Evolutionary conservation across 441 rosid species (phyloP).

Genomic region (Melastoma candidum): DNA sequence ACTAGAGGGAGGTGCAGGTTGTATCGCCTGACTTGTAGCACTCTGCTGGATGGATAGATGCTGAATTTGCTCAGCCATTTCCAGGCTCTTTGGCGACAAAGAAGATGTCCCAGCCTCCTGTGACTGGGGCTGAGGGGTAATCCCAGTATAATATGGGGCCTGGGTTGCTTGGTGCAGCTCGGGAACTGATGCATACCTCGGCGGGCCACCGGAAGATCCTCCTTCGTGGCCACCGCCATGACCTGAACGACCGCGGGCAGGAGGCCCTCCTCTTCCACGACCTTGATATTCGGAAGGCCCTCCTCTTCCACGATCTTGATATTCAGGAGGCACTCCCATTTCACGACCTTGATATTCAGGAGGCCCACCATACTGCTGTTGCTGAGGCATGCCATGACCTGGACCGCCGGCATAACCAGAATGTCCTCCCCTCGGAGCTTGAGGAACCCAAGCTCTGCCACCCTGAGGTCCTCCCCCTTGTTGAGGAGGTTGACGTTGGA

Average conservation of each 20-base stretch:
- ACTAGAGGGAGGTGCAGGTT: conserved; percentile 11
- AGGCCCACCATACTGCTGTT: conserved; percentile 33
- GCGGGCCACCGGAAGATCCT: background rate
- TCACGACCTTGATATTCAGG: conserved; percentile 43
- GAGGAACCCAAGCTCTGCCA: conserved; percentile 31
- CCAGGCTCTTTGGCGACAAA: conserved; percentile 28
- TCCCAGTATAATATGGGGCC: conserved; percentile 45
- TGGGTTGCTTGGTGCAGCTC: conserved; percentile 25
- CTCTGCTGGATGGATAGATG: conserved; percentile 30
- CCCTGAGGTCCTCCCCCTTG: conserved; percentile 33
- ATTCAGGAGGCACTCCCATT: too few relatives aligned
- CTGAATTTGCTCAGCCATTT: conserved; percentile 34
- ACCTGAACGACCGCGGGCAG: conserved; percentile 62
- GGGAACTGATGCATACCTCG: conserved; percentile 6
- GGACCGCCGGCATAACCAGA: conserved; percentile 35
- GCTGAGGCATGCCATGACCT: conserved; percentile 49
- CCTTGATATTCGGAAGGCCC: too few relatives aligned
- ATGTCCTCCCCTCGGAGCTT: conserved; percentile 3
- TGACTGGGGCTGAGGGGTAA: conserved; percentile 40
- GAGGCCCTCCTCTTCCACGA: conserved; percentile 9
- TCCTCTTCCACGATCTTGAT: too few relatives aligned
- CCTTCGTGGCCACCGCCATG: conserved; percentile 31
- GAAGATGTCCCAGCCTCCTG: conserved; percentile 54
- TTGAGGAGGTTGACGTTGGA: conserved; percentile 30
- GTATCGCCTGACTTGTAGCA: conserved; percentile 7